Conservation (phyloP, 495 filamentous ascomycete species). For the Trichoderma virens region DNA sequence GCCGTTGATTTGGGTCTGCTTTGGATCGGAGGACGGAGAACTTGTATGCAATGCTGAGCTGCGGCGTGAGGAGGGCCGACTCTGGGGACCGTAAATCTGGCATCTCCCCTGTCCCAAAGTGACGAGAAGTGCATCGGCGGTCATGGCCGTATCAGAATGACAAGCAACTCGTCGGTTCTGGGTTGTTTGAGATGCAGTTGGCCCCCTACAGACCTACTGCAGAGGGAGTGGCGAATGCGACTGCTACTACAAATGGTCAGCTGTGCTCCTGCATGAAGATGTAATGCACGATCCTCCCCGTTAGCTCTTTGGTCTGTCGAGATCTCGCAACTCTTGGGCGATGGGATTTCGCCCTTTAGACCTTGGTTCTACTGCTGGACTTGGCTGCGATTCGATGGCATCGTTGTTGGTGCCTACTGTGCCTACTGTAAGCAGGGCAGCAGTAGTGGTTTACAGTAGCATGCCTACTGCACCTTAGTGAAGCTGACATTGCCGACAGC, state of each 20-base stretch:
- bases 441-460: too few relatives aligned
- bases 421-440: too few relatives aligned
- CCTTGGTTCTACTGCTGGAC: neutral
- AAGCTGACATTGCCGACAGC: neutral
- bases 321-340: neutral
- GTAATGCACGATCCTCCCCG: neutral
- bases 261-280: neutral
- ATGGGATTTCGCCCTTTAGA: neutral
- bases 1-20: too few relatives aligned
- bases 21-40: too few relatives aligned
- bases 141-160: neutral
- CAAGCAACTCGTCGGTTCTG: neutral
- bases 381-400: neutral
- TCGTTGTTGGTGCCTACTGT: too few relatives aligned
- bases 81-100: neutral
- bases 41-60: neutral
- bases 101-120: neutral
- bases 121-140: neutral
- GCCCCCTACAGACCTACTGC: neutral
- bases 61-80: neutral
- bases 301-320: neutral
- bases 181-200: neutral
- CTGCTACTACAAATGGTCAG: neutral
- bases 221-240: neutral
- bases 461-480: too few relatives aligned